phyloP scores from a whole-genome alignment of 2,329 filamentous ascomycete species.

The Pestalotiopsis sp. region DNA sequence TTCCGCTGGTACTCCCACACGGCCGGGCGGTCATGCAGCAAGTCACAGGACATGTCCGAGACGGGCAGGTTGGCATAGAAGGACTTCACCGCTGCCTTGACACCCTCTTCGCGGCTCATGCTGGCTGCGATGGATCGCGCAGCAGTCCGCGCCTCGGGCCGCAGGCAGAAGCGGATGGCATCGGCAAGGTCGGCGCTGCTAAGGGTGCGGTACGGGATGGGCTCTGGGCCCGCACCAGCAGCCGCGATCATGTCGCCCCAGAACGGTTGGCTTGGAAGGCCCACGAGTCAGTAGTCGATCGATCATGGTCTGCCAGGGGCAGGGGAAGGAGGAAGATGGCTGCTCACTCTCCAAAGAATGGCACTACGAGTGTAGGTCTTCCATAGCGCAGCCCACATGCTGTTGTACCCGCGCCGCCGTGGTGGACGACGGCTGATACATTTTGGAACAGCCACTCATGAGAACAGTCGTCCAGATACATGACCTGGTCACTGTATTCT shows the following conservation, averaged over 20 bases:
- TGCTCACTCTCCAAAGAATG: conserved; percentile 62
- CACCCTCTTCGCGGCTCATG: conserved; percentile 33
- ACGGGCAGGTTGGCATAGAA: background rate
- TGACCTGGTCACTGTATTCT: conserved; percentile 49
- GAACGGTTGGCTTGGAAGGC: conserved; percentile 35
- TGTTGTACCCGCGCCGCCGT: conserved; percentile 68
- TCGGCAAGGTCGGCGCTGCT: conserved; percentile 33
- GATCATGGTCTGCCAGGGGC: background rate
- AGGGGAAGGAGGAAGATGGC: background rate
- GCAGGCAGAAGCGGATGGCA: conserved; percentile 35
- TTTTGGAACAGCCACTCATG: conserved; percentile 68
- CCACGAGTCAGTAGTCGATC: background rate
- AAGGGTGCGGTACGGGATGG: conserved; percentile 36
- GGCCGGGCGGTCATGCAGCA: background rate
- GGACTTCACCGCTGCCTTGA: background rate
- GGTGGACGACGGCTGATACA: conserved; percentile 63
- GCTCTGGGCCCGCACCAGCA: conserved; percentile 40
- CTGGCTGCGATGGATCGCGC: conserved; percentile 34
- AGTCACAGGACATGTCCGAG: background rate
- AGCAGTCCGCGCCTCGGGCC: conserved; percentile 29
- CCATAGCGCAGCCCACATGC: conserved; percentile 64
- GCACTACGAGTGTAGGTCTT: conserved; percentile 65
- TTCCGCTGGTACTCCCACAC: background rate
- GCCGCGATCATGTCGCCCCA: conserved; percentile 42
- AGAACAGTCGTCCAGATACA: conserved; percentile 57